These are phyloP conservation scores for Hypoxylon sp. DNA, from an alignment of 2,329 filamentous ascomycete genomes.

Conservation along the genomic window DNA sequence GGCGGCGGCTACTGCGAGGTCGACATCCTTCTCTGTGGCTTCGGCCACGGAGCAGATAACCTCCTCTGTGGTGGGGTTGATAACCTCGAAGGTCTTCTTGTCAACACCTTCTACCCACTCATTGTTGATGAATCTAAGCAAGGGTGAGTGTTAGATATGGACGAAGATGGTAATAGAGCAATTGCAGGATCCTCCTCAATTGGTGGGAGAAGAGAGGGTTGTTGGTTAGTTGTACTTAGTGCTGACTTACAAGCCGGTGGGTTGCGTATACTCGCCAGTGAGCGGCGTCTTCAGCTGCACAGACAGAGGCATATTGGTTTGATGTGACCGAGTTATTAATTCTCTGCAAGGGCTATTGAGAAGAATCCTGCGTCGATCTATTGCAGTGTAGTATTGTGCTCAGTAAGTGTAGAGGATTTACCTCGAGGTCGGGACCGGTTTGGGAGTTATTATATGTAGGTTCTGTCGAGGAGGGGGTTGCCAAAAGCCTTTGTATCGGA, in stretches of 20 bases:
- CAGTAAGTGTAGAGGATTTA: neutral
- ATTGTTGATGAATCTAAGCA: conserved; percentile 86
- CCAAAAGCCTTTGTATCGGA: conserved; percentile 16
- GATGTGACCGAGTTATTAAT: conserved; percentile 8
- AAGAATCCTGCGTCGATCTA: conserved; percentile 12
- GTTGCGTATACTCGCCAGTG: conserved; percentile 71
- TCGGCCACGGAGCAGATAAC: conserved; percentile 86
- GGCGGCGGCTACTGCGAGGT: conserved; percentile 84
- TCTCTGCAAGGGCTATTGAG: conserved; percentile 24
- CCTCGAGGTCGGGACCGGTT: neutral
- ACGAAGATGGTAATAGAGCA: conserved; percentile 19
- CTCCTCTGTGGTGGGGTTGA: conserved; percentile 89
- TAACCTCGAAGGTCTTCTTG: conserved; percentile 91
- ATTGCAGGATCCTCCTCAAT: conserved; percentile 12
- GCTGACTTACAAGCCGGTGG: conserved; percentile 70
- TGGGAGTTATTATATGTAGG: conserved; percentile 22
- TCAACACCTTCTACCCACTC: conserved; percentile 87
- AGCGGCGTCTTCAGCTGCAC: conserved; percentile 76
- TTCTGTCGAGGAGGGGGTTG: neutral
- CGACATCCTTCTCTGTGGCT: conserved; percentile 88
- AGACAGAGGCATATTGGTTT: conserved; percentile 60
- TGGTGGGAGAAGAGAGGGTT: conserved; percentile 6
- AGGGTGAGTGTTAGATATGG: conserved; percentile 45
- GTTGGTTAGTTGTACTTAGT: neutral
- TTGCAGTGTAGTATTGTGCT: conserved; percentile 8